A percentile compares a stretch with the other conserved stretches of the same genome.
phyloP scores from a whole-genome alignment of 257 asterid genomes.

The Nemophila menziesii region DNA sequence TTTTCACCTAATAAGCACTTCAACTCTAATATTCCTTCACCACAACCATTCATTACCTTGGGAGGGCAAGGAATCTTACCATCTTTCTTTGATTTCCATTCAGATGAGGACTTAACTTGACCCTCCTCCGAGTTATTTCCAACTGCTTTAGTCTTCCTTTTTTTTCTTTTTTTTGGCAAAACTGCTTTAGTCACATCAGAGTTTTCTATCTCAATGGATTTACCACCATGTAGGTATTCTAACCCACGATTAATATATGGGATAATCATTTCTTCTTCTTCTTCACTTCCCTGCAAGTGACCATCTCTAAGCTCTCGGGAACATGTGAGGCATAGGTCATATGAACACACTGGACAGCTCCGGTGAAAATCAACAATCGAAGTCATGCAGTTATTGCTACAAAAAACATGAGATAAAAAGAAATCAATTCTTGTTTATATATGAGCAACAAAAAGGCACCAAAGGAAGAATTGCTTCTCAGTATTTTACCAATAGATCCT shows the following conservation, averaged over 20 bases:
- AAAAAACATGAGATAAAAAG: constrained; percentile 8
- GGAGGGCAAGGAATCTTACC: constrained; percentile 60
- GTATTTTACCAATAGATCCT: constrained; percentile 55
- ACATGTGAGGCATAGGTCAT: constrained; percentile 73
- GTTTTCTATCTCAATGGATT: neutral
- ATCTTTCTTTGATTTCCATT: constrained; percentile 37
- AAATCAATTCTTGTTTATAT: no score
- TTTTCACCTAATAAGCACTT: constrained; percentile 25
- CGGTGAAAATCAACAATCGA: constrained; percentile 60
- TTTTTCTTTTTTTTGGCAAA: no score
- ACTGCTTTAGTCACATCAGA: neutral
- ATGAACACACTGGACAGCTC: constrained; percentile 62
- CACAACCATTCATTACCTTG: constrained; percentile 38
- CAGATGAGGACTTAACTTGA: constrained; percentile 12
- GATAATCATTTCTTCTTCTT: constrained; percentile 15
- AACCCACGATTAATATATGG: constrained; percentile 18
- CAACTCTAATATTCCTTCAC: constrained; percentile 41
- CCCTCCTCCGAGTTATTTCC: constrained; percentile 11
- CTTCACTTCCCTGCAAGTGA: constrained; percentile 29
- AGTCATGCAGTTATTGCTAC: constrained; percentile 74
- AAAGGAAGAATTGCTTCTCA: neutral
- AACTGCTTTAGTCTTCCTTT: constrained; percentile 1
- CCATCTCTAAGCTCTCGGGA: constrained; percentile 70
- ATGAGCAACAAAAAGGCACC: neutral
- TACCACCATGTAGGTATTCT: constrained; percentile 41